Conservation (phyloP, 352 stramenopile species). For the Phytopythium vexans region DNA sequence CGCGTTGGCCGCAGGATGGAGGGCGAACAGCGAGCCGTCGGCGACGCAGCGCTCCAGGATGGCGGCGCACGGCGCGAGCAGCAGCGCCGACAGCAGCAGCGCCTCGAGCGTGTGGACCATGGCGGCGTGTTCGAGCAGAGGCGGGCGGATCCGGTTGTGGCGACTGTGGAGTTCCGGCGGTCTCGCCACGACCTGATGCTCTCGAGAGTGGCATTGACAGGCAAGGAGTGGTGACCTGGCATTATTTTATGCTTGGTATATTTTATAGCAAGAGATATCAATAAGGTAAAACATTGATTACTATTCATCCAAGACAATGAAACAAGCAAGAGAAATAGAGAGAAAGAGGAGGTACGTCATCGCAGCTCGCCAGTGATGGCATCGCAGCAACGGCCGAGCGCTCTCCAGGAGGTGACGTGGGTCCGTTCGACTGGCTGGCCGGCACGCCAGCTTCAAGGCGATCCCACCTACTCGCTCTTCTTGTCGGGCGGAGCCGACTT, state of each 20-base stretch:
- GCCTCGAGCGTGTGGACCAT: constrained; percentile 62
- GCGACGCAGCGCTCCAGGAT: constrained; percentile 38
- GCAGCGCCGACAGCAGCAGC: constrained; percentile 45
- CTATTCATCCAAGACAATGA: too few relatives aligned
- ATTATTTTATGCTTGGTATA: too few relatives aligned
- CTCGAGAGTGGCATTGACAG: too few relatives aligned
- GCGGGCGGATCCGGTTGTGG: constrained; percentile 2
- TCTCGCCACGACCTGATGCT: background rate
- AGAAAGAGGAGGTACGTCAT: too few relatives aligned
- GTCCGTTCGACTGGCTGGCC: too few relatives aligned
- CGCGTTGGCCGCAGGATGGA: constrained; percentile 60
- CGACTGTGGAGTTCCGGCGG: constrained; percentile 2
- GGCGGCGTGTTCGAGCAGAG: constrained; percentile 7
- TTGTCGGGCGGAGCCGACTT: background rate
- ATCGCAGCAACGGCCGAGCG: too few relatives aligned
- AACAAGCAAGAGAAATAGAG: too few relatives aligned
- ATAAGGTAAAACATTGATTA: too few relatives aligned
- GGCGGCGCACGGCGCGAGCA: constrained; percentile 38
- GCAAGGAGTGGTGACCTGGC: too few relatives aligned
- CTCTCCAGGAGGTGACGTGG: too few relatives aligned
- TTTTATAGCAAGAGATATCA: too few relatives aligned
- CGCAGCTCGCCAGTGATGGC: too few relatives aligned
- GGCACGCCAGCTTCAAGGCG: background rate
- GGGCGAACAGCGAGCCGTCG: constrained; percentile 44
- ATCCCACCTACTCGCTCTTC: constrained; percentile 7